A percentile compares a stretch with the other conserved stretches of the same genome.
phyloP scores from a whole-genome alignment of 2,329 filamentous ascomycete genomes.

The Cryphonectria nitschkei region DNA sequence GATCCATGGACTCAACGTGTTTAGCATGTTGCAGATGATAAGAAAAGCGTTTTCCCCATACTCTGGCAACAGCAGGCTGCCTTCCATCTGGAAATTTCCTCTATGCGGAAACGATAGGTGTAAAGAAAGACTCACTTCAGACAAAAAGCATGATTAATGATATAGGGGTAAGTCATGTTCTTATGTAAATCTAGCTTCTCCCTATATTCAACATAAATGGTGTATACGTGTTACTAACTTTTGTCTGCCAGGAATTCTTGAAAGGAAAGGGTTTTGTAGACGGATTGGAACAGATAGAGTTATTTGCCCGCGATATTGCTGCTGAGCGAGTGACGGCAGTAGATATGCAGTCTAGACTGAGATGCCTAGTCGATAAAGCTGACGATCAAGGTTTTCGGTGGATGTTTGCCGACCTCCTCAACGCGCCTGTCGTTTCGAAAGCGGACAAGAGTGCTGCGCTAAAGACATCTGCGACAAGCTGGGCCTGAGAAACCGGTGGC shows the following conservation, averaged over 20 bases:
- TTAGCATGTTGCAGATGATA: constrained; percentile 27
- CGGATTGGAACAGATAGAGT: background rate
- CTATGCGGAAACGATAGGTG: constrained; percentile 14
- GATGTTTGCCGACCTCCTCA: background rate
- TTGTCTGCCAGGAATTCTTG: background rate
- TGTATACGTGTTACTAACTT: too few relatives aligned
- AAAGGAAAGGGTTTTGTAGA: background rate
- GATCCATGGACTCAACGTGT: constrained; percentile 25
- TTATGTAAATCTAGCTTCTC: background rate
- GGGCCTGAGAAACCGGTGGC: background rate
- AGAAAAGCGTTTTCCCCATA: constrained; percentile 28
- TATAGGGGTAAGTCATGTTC: too few relatives aligned
- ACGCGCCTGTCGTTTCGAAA: background rate
- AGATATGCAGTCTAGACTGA: background rate
- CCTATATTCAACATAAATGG: too few relatives aligned
- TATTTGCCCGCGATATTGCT: background rate
- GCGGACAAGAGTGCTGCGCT: background rate
- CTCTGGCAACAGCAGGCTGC: constrained; percentile 26
- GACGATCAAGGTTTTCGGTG: background rate
- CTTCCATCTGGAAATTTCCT: constrained; percentile 26
- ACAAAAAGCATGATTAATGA: too few relatives aligned
- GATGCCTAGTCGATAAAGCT: background rate
- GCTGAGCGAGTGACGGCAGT: background rate
- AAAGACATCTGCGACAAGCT: background rate
- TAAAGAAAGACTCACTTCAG: background rate